Evolutionary conservation across 2,329 filamentous ascomycete species (phyloP).

Genomic region (Neonectria coccinea): DNA sequence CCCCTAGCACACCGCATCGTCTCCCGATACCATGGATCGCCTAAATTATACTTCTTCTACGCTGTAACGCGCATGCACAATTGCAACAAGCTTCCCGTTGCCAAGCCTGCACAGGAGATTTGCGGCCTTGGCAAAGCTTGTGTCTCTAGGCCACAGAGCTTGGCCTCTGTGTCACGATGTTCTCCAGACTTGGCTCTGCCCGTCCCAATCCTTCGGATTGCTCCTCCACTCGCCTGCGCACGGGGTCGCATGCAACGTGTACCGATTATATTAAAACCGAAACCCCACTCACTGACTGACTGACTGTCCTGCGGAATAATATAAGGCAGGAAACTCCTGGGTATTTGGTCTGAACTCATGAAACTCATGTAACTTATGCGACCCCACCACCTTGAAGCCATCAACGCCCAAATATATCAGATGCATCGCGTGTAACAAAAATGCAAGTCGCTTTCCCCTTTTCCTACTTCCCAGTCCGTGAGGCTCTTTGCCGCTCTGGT

Average conservation of each 20-base stretch:
- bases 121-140: constrained; percentile 50
- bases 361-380: constrained; percentile 27
- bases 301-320: background rate
- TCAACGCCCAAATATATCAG: constrained; percentile 34
- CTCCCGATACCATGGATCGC: background rate
- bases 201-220: constrained; percentile 1
- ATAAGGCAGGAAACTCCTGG: constrained; percentile 38
- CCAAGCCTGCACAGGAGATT: constrained; percentile 40
- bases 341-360: constrained; percentile 44
- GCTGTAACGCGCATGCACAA: constrained; percentile 27
- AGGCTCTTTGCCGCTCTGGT: background rate
- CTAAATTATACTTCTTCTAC: constrained; percentile 18
- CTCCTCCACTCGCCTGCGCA: constrained; percentile 1
- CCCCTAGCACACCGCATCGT: background rate
- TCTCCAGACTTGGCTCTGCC: constrained; percentile 39
- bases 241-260: background rate
- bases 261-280: background rate
- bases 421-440: constrained; percentile 35
- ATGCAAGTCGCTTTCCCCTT: constrained; percentile 31
- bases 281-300: background rate
- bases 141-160: constrained; percentile 29
- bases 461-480: constrained; percentile 11
- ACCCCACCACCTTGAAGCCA: constrained; percentile 25
- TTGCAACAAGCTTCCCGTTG: constrained; percentile 38
- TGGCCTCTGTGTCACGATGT: constrained; percentile 33